A percentile compares a stretch with the other conserved stretches of the same genome.
phyloP scores from a whole-genome alignment of 805 yeast genomes.

The Pichia pseudocactophila region DNA sequence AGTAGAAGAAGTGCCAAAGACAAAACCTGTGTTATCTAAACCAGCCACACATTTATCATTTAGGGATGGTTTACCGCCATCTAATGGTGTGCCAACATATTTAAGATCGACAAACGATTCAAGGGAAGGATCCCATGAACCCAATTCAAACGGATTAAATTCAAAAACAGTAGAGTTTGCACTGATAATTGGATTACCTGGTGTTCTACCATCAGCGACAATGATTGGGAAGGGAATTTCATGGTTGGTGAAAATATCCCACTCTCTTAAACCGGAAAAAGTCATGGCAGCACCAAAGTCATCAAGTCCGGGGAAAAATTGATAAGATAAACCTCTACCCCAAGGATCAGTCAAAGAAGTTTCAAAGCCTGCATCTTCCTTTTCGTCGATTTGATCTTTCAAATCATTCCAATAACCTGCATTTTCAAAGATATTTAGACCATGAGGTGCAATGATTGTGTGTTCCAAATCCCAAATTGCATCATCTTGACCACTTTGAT shows the following conservation, averaged over 20 bases:
- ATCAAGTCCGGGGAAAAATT: slow-evolving; percentile 53
- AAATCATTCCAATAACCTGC: slow-evolving; percentile 47
- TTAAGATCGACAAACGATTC: slow-evolving; percentile 55
- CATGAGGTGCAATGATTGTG: slow-evolving; percentile 55
- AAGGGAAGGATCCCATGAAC: slow-evolving; percentile 80
- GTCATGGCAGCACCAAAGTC: slow-evolving; percentile 58
- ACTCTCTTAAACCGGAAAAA: slow-evolving; percentile 48
- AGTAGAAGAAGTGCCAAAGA: slow-evolving; percentile 77
- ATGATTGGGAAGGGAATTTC: slow-evolving; percentile 67
- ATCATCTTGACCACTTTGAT: slow-evolving; percentile 28
- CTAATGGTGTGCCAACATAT: slow-evolving; percentile 60
- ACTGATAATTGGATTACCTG: slow-evolving; percentile 46
- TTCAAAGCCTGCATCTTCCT: slow-evolving; percentile 56
- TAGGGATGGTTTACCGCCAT: slow-evolving; percentile 45
- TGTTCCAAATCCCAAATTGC: slow-evolving; percentile 63
- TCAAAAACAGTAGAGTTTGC: slow-evolving; percentile 63
- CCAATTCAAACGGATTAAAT: slow-evolving; percentile 62
- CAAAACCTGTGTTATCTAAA: slow-evolving; percentile 73
- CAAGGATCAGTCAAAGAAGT: slow-evolving; percentile 68
- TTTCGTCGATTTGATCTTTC: slow-evolving; percentile 41
- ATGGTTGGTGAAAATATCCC: slow-evolving; percentile 50
- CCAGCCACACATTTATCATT: slow-evolving; percentile 48
- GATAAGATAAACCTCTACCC: slow-evolving; percentile 70
- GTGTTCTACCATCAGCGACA: slow-evolving; percentile 59
- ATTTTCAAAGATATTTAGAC: slow-evolving; percentile 45